Conservation (phyloP, 805 yeast species). For the Dipodascus albidus region DNA sequence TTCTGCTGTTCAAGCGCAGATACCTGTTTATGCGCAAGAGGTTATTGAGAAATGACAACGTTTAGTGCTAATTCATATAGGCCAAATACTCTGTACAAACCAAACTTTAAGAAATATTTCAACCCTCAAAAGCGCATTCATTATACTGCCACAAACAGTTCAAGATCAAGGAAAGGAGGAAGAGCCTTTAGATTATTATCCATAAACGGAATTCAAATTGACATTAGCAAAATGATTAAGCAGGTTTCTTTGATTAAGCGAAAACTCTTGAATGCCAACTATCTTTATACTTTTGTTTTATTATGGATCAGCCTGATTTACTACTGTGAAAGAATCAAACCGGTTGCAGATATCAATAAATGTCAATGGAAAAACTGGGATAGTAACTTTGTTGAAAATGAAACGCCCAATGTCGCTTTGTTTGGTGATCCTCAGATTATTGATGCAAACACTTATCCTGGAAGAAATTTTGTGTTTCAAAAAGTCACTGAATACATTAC, state of each 20-base stretch:
- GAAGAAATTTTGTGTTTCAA: slow-evolving; percentile 39
- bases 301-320: slow-evolving; percentile 24
- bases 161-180: too few species aligned
- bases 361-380: slow-evolving; percentile 45
- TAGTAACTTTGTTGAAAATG: neutral
- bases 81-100: neutral
- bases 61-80: neutral
- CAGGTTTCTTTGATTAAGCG: neutral
- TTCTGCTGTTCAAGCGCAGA: too few species aligned
- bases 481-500: slow-evolving; percentile 48
- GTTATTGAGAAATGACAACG: neutral
- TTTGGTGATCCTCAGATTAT: slow-evolving; percentile 93
- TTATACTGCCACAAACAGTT: neutral
- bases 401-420: slow-evolving; percentile 32
- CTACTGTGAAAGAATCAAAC: slow-evolving; percentile 44
- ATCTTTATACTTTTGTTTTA: neutral
- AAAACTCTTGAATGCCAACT: neutral
- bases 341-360: slow-evolving; percentile 31
- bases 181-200: too few species aligned
- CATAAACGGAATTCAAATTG: neutral
- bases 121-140: neutral
- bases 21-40: too few species aligned
- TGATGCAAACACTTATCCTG: slow-evolving; percentile 81
- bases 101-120: neutral
- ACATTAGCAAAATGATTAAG: neutral